These are phyloP conservation scores for Thielaviopsis punctulata DNA, from an alignment of 2,329 filamentous ascomycete species.

Conservation along the genomic window DNA sequence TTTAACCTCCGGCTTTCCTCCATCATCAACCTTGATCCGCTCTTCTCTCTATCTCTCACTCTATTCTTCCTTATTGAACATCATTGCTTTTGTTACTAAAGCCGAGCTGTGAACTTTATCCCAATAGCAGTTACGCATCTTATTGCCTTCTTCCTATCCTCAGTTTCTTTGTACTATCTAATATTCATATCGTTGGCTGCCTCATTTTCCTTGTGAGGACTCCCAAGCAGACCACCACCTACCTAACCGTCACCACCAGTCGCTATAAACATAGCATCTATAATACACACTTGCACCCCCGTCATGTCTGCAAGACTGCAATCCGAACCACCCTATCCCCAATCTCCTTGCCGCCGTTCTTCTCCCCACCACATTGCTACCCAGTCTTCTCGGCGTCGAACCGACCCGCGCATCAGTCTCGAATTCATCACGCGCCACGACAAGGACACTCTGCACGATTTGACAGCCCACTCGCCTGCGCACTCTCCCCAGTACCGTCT, in stretches of 20 bases:
- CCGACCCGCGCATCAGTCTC: slow-evolving; percentile 2
- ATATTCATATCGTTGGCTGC: no score
- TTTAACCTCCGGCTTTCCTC: neutral
- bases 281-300: no score
- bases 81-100: neutral
- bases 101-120: neutral
- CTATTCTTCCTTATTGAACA: neutral
- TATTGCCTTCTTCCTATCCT: neutral
- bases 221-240: no score
- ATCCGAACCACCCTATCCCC: neutral
- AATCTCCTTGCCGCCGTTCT: neutral
- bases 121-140: no score
- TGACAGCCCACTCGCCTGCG: neutral
- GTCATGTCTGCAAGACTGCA: neutral
- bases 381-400: neutral
- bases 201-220: slow-evolving; percentile 1
- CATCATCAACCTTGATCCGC: no score
- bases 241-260: no score
- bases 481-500: slow-evolving; percentile 2
- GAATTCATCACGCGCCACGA: neutral
- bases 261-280: no score
- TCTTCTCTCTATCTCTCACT: neutral
- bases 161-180: neutral
- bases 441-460: neutral
- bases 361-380: neutral